Conservation (phyloP, 768 basidiomycete genomes). For the Strobilomyces confusus region DNA sequence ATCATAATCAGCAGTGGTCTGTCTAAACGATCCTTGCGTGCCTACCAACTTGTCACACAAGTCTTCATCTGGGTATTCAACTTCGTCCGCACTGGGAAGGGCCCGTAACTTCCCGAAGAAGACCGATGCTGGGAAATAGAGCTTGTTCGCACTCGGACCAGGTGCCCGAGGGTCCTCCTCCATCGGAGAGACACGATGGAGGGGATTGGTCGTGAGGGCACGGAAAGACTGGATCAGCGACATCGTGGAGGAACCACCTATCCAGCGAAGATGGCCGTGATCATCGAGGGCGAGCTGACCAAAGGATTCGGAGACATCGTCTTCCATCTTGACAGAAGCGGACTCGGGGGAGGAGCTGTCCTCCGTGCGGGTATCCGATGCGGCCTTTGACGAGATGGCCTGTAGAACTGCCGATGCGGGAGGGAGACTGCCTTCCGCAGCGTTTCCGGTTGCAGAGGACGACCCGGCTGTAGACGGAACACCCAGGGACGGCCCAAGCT, state of each 20-base stretch:
- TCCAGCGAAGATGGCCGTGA: conserved; percentile 89
- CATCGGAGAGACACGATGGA: conserved; percentile 78
- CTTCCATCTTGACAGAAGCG: conserved; percentile 39
- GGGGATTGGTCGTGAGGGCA: conserved; percentile 65
- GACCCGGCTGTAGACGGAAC: conserved; percentile 35
- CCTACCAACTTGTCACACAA: conserved; percentile 82
- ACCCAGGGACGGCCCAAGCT: conserved; percentile 55
- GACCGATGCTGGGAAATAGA: conserved; percentile 84
- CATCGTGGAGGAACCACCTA: conserved; percentile 90
- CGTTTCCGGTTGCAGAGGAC: conserved; percentile 18
- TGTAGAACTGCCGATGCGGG: conserved; percentile 30
- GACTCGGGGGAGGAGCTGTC: conserved; percentile 32
- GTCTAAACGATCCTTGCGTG: conserved; percentile 19
- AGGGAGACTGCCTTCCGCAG: conserved; percentile 18
- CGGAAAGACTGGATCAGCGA: conserved; percentile 87
- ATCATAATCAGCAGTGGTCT: conserved; percentile 22
- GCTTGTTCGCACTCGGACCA: conserved; percentile 75
- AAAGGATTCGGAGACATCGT: conserved; percentile 80
- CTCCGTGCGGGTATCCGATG: conserved; percentile 34
- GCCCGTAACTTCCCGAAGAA: conserved; percentile 85
- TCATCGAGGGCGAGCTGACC: conserved; percentile 87
- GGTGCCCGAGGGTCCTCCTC: conserved; percentile 79
- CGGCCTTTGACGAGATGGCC: conserved; percentile 36
- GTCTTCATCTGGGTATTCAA: conserved; percentile 82
- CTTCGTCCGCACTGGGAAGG: conserved; percentile 78